Evolutionary conservation across 2,329 filamentous ascomycete species (phyloP), one percentile per base, ranked within the genome.

Genomic region (Colletotrichum noveboracense): DNA sequence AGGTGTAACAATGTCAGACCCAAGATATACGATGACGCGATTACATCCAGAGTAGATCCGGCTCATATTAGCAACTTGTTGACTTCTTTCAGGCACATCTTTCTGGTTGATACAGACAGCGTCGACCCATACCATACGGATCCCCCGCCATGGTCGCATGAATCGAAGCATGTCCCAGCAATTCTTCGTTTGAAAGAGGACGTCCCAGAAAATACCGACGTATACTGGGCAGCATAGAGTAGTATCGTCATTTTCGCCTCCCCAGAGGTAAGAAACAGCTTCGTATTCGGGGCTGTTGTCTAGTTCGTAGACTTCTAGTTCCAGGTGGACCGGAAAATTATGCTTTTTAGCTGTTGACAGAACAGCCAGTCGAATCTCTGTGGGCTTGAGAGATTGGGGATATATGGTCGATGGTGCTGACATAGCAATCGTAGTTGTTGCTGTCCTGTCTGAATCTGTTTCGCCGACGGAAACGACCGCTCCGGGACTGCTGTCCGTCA

Each of bases 101-200:
- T 38, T 34, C 66, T 79, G 77, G 9, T 81, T 77, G n/a, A 81
- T 79, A 52, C 80, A 82, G 16, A 82, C 71, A 0, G 77, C 78
- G 56, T 82, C 80, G 2, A 81, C 77, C 81, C 80, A 82, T 10
- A 82, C 36, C n/a, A 24, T 62, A 2, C 64, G 48, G 2, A 30
- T n/a, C 2, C 73, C 76, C n/a, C 67, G 32, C 12, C 12, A 34
- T 5, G 68, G 78, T 3, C 78, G 76, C 1, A 80, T 36, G 26
- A 66, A 71, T 4, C 21, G 21, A 2, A 83, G 79, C 77, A 83
- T 78, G 2, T 76, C 75, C 58, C 66, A 74, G 70, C 81, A 83
- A 48, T 83, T 84, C 7, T 75, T 77, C 1, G 80, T 82, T 32
- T 80, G 80, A 3, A 82, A 67, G 2, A 80, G 43, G 1, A 83